Percentiles rank a stretch among this genome's conserved stretches.
These are phyloP conservation scores for Cercophora newfieldiana DNA, from an alignment of 495 filamentous ascomycete species.

Conservation along the genomic window DNA sequence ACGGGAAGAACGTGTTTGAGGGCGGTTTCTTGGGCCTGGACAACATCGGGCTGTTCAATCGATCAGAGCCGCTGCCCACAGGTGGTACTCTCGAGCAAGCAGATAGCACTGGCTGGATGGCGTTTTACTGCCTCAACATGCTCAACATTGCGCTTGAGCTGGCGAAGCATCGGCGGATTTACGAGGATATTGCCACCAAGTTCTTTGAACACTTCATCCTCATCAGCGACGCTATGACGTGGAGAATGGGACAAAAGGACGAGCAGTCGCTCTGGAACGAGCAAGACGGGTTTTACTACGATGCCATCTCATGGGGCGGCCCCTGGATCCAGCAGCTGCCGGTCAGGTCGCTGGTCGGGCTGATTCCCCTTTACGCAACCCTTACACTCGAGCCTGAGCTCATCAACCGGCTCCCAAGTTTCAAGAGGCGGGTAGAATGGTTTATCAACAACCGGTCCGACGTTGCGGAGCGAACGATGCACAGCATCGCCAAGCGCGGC, in stretches of 20 bases:
- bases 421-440: conserved; percentile 91
- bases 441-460: conserved; percentile 84
- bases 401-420: conserved; percentile 87
- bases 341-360: conserved; percentile 84
- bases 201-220: conserved; percentile 99
- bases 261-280: conserved; percentile 93
- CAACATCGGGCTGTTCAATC: conserved; percentile 96
- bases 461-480: conserved; percentile 87
- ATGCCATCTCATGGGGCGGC: conserved; percentile 93
- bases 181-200: conserved; percentile 97
- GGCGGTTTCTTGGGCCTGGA: conserved; percentile 95
- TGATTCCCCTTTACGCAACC: conserved; percentile 91
- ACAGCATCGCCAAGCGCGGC: conserved; percentile 82
- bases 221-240: conserved; percentile 98
- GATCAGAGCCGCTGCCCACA: conserved; percentile 93
- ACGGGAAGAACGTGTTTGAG: conserved; percentile 96
- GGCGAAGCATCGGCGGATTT: conserved; percentile 92
- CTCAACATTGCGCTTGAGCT: conserved; percentile 93
- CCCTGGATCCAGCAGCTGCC: conserved; percentile 91
- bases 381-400: conserved; percentile 90
- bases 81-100: conserved; percentile 93
- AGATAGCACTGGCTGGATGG: conserved; percentile 99
- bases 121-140: conserved; percentile 93
- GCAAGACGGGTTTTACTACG: conserved; percentile 95
- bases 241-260: conserved; percentile 68